These are phyloP conservation scores for Erigeron canadensis DNA, from an alignment of 129 eudicot genomes.

Conservation along the genomic window DNA sequence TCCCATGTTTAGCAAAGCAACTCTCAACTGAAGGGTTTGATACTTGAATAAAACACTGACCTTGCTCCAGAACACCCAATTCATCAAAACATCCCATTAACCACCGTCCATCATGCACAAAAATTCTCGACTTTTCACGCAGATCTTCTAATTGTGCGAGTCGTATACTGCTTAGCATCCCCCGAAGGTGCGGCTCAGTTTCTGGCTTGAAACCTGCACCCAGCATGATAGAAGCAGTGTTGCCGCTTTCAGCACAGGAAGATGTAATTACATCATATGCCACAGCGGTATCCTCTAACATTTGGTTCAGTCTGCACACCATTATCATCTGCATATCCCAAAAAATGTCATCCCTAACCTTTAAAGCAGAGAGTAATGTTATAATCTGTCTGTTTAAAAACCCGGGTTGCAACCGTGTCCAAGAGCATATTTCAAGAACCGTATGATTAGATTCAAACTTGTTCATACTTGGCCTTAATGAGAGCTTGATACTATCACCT, in stretches of 20 bases:
- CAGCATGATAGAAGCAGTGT: conserved; percentile 67
- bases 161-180: conserved; percentile 61
- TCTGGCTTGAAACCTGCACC: conserved; percentile 65
- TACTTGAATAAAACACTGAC: conserved; percentile 64
- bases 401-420: conserved; percentile 69
- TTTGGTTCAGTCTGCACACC: conserved; percentile 45
- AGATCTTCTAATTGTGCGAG: conserved; percentile 68
- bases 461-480: conserved; percentile 58
- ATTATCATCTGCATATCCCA: conserved; percentile 58
- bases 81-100: conserved; percentile 77
- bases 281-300: conserved; percentile 45
- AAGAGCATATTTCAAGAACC: conserved; percentile 61
- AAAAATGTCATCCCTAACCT: conserved; percentile 49
- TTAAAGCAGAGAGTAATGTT: conserved; percentile 54
- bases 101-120: conserved; percentile 66
- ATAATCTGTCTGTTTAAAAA: conserved; percentile 62
- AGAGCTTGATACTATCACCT: conserved; percentile 32
- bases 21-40: conserved; percentile 51
- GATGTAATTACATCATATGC: conserved; percentile 59
- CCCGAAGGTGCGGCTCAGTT: conserved; percentile 57
- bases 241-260: conserved; percentile 60
- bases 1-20: conserved; percentile 62
- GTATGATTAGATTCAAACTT: conserved; percentile 58
- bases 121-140: conserved; percentile 61
- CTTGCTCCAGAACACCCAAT: conserved; percentile 52